phyloP scores from a whole-genome alignment of 106 monocot species.

The Iris macrosiphon region DNA sequence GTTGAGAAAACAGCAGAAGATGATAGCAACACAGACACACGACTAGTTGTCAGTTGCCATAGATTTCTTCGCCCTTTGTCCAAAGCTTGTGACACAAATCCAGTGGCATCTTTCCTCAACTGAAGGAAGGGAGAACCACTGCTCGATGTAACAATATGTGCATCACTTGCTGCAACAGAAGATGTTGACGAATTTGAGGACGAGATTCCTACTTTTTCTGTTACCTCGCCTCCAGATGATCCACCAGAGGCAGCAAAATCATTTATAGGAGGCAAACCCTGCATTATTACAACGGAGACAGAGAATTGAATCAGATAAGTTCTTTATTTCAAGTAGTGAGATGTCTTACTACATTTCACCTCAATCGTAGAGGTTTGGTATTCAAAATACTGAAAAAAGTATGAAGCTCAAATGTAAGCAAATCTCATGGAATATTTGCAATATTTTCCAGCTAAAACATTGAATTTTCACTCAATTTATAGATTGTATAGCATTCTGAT shows the following conservation, averaged over 20 bases:
- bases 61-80: constrained; percentile 83
- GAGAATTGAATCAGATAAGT: constrained; percentile 13
- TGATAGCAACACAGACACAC: constrained; percentile 85
- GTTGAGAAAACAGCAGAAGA: constrained; percentile 77
- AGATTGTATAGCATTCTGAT: too few relatives aligned
- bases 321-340: constrained; percentile 16
- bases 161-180: constrained; percentile 20
- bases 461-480: too few relatives aligned
- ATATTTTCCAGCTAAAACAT: too few relatives aligned
- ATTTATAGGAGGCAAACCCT: neutral
- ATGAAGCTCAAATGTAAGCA: too few relatives aligned
- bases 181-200: constrained; percentile 18
- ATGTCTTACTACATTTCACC: constrained; percentile 8
- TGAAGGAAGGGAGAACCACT: constrained; percentile 64
- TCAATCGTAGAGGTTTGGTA: constrained; percentile 14
- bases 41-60: constrained; percentile 93
- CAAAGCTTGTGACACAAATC: constrained; percentile 62
- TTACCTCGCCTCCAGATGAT: constrained; percentile 12
- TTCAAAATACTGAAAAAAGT: constrained; percentile 37
- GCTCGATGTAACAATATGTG: constrained; percentile 21
- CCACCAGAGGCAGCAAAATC: constrained; percentile 11
- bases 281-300: constrained; percentile 4
- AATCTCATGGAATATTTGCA: too few relatives aligned
- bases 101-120: constrained; percentile 74
- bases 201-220: constrained; percentile 14